Percentiles rank a stretch among this genome's conserved stretches.
Evolutionary conservation across 1,139 yeast genomes (phyloP).

Genomic region (Yamadazyma sp.): DNA sequence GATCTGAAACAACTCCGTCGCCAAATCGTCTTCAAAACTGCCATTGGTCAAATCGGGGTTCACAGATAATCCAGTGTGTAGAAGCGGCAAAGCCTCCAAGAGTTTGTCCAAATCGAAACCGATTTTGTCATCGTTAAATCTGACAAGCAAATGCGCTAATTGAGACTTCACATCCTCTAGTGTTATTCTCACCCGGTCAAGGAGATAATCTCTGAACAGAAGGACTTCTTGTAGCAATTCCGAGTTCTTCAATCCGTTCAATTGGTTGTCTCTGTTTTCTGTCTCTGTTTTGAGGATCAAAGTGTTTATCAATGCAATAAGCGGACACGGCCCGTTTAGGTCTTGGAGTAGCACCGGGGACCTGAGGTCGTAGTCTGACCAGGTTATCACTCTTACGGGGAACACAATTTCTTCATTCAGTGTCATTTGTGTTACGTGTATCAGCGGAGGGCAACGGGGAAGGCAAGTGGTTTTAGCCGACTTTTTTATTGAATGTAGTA

Average conservation of each 20-base stretch:
- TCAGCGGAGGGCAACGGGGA: too few species aligned
- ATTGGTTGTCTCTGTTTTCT: constrained; percentile 13
- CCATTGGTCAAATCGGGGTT: constrained; percentile 70
- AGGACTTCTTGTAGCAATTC: constrained; percentile 9
- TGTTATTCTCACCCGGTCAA: constrained; percentile 14
- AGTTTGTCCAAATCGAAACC: constrained; percentile 32
- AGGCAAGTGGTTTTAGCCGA: too few species aligned
- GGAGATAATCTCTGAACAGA: constrained; percentile 8
- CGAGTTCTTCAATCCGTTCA: constrained; percentile 10
- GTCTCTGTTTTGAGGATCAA: constrained; percentile 51
- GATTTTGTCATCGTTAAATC: constrained; percentile 20
- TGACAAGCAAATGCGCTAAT: constrained; percentile 45
- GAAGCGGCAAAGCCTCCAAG: constrained; percentile 55
- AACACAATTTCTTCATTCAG: constrained; percentile 15
- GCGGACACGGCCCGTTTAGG: constrained; percentile 85
- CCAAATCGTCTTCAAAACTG: constrained; percentile 45
- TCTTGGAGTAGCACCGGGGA: constrained; percentile 77
- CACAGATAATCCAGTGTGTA: constrained; percentile 73
- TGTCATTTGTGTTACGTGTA: too few species aligned
- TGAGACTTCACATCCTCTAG: constrained; percentile 38
- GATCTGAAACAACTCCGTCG: constrained; percentile 35
- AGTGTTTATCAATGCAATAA: constrained; percentile 78
- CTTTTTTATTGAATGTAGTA: too few species aligned
- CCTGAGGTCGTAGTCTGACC: constrained; percentile 35
- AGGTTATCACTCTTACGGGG: constrained; percentile 23